A percentile compares a stretch with the other conserved stretches of the same genome.
Conservation (phyloP, 441 rosid species). For the Gossypium trilobum region DNA sequence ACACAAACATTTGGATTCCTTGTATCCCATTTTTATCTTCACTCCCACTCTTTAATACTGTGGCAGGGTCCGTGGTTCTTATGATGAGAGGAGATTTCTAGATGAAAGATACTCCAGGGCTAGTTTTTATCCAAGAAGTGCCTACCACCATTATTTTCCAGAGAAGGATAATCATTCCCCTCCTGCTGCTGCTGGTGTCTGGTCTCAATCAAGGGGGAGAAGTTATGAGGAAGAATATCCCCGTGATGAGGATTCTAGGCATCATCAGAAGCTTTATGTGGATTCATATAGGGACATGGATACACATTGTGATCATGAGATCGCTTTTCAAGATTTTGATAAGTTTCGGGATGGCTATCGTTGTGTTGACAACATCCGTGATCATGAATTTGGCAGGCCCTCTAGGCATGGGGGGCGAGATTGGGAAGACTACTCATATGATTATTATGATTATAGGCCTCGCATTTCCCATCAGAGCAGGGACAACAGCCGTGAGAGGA, state of each 20-base stretch:
- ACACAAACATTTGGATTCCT: constrained; percentile 4
- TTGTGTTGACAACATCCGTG: constrained; percentile 40
- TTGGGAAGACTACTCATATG: constrained; percentile 49
- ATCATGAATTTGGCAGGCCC: constrained; percentile 55
- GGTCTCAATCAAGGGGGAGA: constrained; percentile 73
- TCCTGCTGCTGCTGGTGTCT: constrained; percentile 38
- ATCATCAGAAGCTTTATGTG: constrained; percentile 47
- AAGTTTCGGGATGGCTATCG: constrained; percentile 43
- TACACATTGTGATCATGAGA: constrained; percentile 35
- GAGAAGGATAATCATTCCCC: constrained; percentile 58
- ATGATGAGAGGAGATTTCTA: constrained; percentile 67
- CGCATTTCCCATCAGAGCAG: constrained; percentile 45
- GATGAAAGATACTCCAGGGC: constrained; percentile 66
- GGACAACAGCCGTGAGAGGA: constrained; percentile 61
- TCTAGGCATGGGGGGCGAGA: constrained; percentile 52
- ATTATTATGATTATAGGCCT: constrained; percentile 46
- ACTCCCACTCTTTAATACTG: constrained; percentile 28
- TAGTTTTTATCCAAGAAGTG: constrained; percentile 40
- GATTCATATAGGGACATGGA: constrained; percentile 51
- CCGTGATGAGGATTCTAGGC: constrained; percentile 47
- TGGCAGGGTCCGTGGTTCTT: constrained; percentile 58
- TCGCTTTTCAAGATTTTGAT: constrained; percentile 34
- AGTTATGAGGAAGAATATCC: constrained; percentile 69
- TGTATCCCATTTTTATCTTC: constrained; percentile 18
- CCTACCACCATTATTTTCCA: constrained; percentile 34